These are phyloP conservation scores for Neurospora sp. DNA, from an alignment of 495 filamentous ascomycete genomes.

Conservation along the genomic window DNA sequence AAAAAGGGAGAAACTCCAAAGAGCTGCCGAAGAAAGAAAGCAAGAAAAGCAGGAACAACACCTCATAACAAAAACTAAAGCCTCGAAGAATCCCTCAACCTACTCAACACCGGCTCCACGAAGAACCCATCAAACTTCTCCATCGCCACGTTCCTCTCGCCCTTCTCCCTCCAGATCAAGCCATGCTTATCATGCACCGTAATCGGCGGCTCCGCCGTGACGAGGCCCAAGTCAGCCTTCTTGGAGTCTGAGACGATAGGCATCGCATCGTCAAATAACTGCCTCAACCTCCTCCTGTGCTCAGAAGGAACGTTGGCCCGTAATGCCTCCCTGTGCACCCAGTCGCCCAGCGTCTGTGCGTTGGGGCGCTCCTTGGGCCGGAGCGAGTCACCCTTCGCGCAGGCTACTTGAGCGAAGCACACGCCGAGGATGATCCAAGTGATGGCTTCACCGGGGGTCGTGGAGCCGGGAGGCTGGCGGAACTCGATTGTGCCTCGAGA, in stretches of 20 bases:
- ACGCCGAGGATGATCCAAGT: conserved; percentile 20
- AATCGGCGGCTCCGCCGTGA: conserved; percentile 7
- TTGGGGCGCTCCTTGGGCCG: conserved; percentile 4
- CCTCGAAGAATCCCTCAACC: neutral
- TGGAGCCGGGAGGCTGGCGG: conserved; percentile 15
- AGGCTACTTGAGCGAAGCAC: conserved; percentile 18
- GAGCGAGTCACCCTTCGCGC: conserved; percentile 6
- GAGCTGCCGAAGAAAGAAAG: neutral
- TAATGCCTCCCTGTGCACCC: conserved; percentile 25
- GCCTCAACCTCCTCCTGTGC: conserved; percentile 4
- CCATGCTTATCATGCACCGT: conserved; percentile 12
- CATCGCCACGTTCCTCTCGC: conserved; percentile 6
- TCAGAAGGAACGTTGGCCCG: conserved; percentile 1
- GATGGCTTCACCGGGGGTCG: conserved; percentile 8
- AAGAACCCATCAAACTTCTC: conserved; percentile 7
- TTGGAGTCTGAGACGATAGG: neutral
- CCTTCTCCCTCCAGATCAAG: conserved; percentile 10
- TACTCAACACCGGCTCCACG: neutral
- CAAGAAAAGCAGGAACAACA: neutral
- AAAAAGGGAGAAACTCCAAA: neutral
- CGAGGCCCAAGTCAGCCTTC: conserved; percentile 1
- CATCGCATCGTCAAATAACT: conserved; percentile 12
- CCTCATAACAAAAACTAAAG: neutral
- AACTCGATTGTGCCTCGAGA: conserved; percentile 18
- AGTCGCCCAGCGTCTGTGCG: conserved; percentile 21